Percentiles rank a stretch among this genome's conserved stretches.
phyloP scores from a whole-genome alignment of 345 rosid genomes.

The Hibiscus trionum region DNA sequence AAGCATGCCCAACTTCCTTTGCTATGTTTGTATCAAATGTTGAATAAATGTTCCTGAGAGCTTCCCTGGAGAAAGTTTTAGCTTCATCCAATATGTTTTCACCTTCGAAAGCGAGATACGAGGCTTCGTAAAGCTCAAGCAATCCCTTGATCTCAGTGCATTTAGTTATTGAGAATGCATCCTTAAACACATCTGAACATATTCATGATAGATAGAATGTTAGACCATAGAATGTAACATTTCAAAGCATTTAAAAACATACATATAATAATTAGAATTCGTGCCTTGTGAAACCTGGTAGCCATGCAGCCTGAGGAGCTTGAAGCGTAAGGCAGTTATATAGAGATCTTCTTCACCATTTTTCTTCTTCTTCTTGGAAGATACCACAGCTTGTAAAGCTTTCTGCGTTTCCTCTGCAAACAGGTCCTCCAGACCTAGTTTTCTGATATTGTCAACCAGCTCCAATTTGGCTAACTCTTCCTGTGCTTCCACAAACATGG shows the following conservation, averaged over 20 bases:
- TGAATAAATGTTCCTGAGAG: neutral
- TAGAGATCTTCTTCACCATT: slow-evolving; percentile 16
- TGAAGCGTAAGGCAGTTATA: slow-evolving; percentile 30
- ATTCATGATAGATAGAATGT: neutral
- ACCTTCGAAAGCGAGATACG: slow-evolving; percentile 27
- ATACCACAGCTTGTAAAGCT: slow-evolving; percentile 16
- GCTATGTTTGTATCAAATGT: slow-evolving; percentile 5
- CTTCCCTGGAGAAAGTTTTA: slow-evolving; percentile 12
- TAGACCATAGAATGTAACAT: neutral
- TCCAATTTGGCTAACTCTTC: slow-evolving; percentile 24
- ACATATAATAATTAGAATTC: neutral
- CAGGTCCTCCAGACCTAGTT: slow-evolving; percentile 29
- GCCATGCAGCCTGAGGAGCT: slow-evolving; percentile 38
- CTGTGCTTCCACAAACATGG: slow-evolving; percentile 15
- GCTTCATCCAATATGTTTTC: slow-evolving; percentile 31
- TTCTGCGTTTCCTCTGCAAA: slow-evolving; percentile 29
- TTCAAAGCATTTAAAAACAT: neutral
- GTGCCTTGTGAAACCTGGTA: slow-evolving; percentile 37
- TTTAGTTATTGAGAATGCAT: slow-evolving; percentile 12
- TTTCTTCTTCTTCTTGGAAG: neutral
- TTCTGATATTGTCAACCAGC: slow-evolving; percentile 27
- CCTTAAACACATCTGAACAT: slow-evolving; percentile 26
- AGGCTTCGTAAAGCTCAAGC: slow-evolving; percentile 41
- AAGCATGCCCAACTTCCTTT: slow-evolving; percentile 12
- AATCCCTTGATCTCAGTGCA: slow-evolving; percentile 20